A percentile compares a stretch with the other conserved stretches of the same genome.
Evolutionary conservation across 805 yeast species (phyloP).

Genomic region (Yamadazyma kitorensis): DNA sequence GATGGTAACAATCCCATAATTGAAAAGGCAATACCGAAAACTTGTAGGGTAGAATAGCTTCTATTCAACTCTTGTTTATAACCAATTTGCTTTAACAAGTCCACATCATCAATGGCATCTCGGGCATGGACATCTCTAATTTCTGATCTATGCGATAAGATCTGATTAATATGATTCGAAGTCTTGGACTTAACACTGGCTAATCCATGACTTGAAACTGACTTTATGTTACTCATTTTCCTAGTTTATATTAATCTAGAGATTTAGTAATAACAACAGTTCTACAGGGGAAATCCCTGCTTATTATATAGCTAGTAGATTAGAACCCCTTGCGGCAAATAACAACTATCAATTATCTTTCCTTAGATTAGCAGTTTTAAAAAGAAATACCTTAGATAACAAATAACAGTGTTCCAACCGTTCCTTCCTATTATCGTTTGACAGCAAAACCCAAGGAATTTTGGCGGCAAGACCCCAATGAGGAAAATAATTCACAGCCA

Average conservation of each 20-base stretch:
- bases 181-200: constrained; percentile 8
- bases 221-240: constrained; percentile 4
- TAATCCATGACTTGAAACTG: constrained; percentile 9
- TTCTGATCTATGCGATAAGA: constrained; percentile 17
- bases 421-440: too few relatives aligned
- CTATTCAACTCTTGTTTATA: constrained; percentile 67
- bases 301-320: too few relatives aligned
- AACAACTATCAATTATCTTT: too few relatives aligned
- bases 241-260: not conserved
- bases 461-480: too few relatives aligned
- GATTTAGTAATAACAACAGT: not conserved
- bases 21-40: constrained; percentile 68
- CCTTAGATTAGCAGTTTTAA: too few relatives aligned
- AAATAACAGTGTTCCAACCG: too few relatives aligned
- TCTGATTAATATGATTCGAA: constrained; percentile 10
- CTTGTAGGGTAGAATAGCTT: constrained; percentile 57
- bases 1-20: constrained; percentile 72
- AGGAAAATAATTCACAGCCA: too few relatives aligned
- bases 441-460: too few relatives aligned
- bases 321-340: too few relatives aligned
- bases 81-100: constrained; percentile 53
- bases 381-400: too few relatives aligned
- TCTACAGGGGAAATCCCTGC: too few relatives aligned
- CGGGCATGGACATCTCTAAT: constrained; percentile 18
- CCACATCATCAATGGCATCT: constrained; percentile 17